Base-by-base conservation (phyloP, 371 early-diverging fungal species). In the Dinochytrium kinnereticum region DNA sequence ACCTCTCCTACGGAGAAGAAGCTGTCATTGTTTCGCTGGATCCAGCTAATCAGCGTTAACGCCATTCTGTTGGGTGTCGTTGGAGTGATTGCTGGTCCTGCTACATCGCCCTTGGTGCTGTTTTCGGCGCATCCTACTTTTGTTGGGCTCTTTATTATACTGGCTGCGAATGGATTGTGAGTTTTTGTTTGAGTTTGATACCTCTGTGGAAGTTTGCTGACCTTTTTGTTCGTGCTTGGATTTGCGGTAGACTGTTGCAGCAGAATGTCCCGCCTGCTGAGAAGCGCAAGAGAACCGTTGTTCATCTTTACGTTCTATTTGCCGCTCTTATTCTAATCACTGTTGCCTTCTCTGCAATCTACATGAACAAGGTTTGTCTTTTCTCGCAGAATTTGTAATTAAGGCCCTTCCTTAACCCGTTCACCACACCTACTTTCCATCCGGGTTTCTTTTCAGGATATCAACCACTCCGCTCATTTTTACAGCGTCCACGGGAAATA, bases 401-500 rank as follows among this genome's bases (percentile, higher is more conserved):
- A n/a, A n/a, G n/a, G n/a, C n/a, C n/a, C n/a, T n/a, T n/a, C n/a
- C 55, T 5, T 34, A 13, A 7, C 61, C 10, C 13, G 2, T 33
- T 5, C 36, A 13, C 61, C 13, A 2, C 24, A 61, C 30, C 61
- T 34, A 7, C 5, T 53, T 21, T 53, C 7, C 26, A 53, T 5
- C 7, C 3, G 36, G 10, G 26, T 55, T 26, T 61, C 17, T 34
- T 7, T 7, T 3, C 26, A 61, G 61, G 61, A 61, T 3, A 13
- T 3, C 7, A 61, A 61, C 24, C 3, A 61, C 28, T 7, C 5
- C 7, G 34, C 61, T 24, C 61, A 61, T 34, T 37, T 61, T 26
- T 61, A 61, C 61, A 61, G 61, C 61, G 24, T 34, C 13, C 61
- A 61, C 61, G 61, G 61, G 19, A 31, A 37, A 17, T 61, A 34